phyloP scores from a whole-genome alignment of 2,329 filamentous ascomycete species.

The Penicillium sp. region DNA sequence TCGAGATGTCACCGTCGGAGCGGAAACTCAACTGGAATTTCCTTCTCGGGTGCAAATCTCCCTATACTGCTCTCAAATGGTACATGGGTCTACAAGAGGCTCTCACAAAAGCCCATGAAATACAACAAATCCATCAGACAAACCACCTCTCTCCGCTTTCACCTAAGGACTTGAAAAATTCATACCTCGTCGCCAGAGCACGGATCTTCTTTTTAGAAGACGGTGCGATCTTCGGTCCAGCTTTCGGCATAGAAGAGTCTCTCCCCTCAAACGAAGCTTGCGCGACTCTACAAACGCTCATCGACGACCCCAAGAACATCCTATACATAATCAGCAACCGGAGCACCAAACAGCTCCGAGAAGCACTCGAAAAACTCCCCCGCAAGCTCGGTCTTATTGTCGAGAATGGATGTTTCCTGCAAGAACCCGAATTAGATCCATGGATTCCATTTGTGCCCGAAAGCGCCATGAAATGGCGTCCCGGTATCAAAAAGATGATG shows the following conservation, averaged over 20 bases:
- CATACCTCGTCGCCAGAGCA: slow-evolving; percentile 64
- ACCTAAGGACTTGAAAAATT: slow-evolving; percentile 58
- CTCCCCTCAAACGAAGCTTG: slow-evolving; percentile 73
- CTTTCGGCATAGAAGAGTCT: slow-evolving; percentile 55
- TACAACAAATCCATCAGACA: slow-evolving; percentile 77
- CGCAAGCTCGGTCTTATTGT: slow-evolving; percentile 76
- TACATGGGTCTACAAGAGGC: slow-evolving; percentile 67
- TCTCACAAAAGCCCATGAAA: slow-evolving; percentile 71
- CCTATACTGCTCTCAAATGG: slow-evolving; percentile 82
- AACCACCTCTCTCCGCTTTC: slow-evolving; percentile 79
- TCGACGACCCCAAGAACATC: slow-evolving; percentile 73
- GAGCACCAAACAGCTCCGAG: slow-evolving; percentile 78
- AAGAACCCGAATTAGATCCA: slow-evolving; percentile 60
- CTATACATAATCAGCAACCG: slow-evolving; percentile 90
- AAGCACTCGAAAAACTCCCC: slow-evolving; percentile 69
- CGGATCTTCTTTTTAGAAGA: slow-evolving; percentile 88
- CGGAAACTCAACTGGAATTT: slow-evolving; percentile 71
- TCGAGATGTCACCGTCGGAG: slow-evolving; percentile 77
- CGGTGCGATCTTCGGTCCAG: slow-evolving; percentile 79
- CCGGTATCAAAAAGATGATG: slow-evolving; percentile 76
- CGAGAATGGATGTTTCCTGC: slow-evolving; percentile 88
- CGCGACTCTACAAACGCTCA: slow-evolving; percentile 73
- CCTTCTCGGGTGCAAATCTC: slow-evolving; percentile 69
- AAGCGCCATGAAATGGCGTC: slow-evolving; percentile 73
- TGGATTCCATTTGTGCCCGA: slow-evolving; percentile 75